Percentiles rank a stretch among this genome's conserved stretches.
These are phyloP conservation scores for Dactylellina haptotyla DNA, from an alignment of 2,329 filamentous ascomycete genomes.

Conservation along the genomic window DNA sequence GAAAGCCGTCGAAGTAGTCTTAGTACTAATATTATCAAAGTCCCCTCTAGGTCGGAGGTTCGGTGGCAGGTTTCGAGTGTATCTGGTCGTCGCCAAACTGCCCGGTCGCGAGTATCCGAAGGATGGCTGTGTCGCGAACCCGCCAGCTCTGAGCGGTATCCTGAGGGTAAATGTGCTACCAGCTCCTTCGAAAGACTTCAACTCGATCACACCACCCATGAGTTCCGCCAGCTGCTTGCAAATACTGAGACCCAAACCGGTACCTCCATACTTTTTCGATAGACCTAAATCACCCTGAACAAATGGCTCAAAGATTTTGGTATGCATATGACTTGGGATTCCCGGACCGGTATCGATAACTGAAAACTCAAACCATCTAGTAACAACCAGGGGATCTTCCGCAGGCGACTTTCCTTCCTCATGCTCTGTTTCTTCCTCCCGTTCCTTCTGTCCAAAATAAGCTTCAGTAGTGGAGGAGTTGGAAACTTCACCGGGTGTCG, in stretches of 20 bases:
- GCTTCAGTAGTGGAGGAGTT: constrained; percentile 42
- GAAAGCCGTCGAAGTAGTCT: constrained; percentile 50
- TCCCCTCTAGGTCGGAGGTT: constrained; percentile 47
- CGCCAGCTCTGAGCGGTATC: constrained; percentile 72
- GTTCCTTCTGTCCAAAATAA: constrained; percentile 30
- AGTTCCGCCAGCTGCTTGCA: constrained; percentile 81
- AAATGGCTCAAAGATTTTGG: constrained; percentile 79
- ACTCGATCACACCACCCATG: constrained; percentile 81
- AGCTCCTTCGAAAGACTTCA: constrained; percentile 61
- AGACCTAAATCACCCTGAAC: constrained; percentile 80
- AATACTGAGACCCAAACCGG: constrained; percentile 81
- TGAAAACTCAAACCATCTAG: constrained; percentile 75
- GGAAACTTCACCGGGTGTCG: constrained; percentile 49
- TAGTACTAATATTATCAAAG: constrained; percentile 50
- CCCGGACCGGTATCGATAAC: constrained; percentile 82
- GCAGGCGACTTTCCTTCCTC: constrained; percentile 63
- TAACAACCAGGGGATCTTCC: constrained; percentile 67
- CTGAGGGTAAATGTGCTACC: constrained; percentile 80
- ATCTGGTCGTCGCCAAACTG: constrained; percentile 48
- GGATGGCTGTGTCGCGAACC: constrained; percentile 34
- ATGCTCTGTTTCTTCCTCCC: constrained; percentile 20
- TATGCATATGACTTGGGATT: constrained; percentile 75
- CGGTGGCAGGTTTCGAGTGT: constrained; percentile 49
- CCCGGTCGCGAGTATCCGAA: constrained; percentile 49
- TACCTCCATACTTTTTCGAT: constrained; percentile 81